These are phyloP conservation scores for Ceriops decandra DNA, from an alignment of 345 rosid genomes.

Conservation along the genomic window DNA sequence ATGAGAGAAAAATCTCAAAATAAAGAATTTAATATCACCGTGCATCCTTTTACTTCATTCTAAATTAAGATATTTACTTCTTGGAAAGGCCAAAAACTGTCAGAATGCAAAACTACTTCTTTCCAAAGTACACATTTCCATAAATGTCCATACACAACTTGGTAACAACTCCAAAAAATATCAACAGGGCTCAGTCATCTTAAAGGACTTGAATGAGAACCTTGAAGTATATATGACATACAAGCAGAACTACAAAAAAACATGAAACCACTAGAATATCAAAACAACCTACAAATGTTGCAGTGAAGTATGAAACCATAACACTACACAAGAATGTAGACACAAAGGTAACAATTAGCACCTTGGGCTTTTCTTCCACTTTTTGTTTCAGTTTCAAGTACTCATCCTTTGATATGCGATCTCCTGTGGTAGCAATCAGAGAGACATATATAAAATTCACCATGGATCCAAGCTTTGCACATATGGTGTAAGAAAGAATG, in stretches of 20 bases:
- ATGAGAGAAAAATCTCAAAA: neutral
- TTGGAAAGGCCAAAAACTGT: neutral
- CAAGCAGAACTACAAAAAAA: neutral
- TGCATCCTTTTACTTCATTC: neutral
- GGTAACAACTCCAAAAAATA: neutral
- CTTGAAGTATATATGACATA: neutral
- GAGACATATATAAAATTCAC: slow-evolving; percentile 7
- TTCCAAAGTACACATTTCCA: neutral
- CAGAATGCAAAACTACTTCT: neutral
- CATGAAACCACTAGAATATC: neutral
- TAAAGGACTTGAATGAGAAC: neutral
- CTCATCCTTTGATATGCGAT: slow-evolving; percentile 70
- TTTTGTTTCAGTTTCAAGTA: slow-evolving; percentile 48
- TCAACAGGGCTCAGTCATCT: neutral
- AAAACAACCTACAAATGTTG: too few relatives aligned
- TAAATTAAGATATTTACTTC: neutral
- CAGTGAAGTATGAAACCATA: too few relatives aligned
- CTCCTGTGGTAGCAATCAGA: slow-evolving; percentile 42
- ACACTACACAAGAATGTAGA: neutral
- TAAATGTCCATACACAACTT: neutral
- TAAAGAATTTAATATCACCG: neutral
- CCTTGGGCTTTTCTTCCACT: slow-evolving; percentile 76
- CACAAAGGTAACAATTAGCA: slow-evolving; percentile 6
- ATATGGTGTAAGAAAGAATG: neutral
- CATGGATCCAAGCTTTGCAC: neutral